A percentile compares a stretch with the other conserved stretches of the same genome.
phyloP scores from a whole-genome alignment of 495 filamentous ascomycete species.

The Xylaria flabelliformis region DNA sequence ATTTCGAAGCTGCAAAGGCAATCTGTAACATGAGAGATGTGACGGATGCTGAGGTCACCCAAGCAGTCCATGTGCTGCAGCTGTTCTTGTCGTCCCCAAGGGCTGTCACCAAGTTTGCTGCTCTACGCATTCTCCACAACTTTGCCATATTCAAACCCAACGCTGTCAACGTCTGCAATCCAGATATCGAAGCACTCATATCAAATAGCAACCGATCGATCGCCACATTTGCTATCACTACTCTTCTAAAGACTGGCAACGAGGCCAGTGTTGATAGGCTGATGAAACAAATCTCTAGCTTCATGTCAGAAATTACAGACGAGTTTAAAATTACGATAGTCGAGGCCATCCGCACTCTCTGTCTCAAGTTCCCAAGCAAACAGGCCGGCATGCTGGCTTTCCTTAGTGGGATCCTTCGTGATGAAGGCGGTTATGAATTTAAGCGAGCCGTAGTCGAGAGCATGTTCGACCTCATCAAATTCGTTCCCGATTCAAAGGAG shows the following conservation, averaged over 20 bases:
- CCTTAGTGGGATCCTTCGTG: constrained; percentile 90
- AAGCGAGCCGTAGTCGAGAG: constrained; percentile 97
- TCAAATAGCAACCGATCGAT: constrained; percentile 97
- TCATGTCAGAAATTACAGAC: constrained; percentile 98
- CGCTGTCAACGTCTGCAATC: constrained; percentile 91
- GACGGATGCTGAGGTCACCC: constrained; percentile 86
- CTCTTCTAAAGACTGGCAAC: constrained; percentile 96
- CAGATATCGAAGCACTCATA: constrained; percentile 94
- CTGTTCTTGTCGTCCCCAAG: constrained; percentile 96
- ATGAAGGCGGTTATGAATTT: constrained; percentile 98
- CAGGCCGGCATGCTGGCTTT: constrained; percentile 98
- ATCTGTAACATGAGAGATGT: constrained; percentile 95
- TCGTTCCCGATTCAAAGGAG: constrained; percentile 96
- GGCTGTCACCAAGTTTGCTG: constrained; percentile 96
- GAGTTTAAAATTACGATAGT: constrained; percentile 99
- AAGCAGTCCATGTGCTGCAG: constrained; percentile 93
- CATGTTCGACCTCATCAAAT: constrained; percentile 99
- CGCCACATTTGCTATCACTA: constrained; percentile 97
- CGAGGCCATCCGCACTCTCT: constrained; percentile 94
- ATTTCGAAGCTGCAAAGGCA: constrained; percentile 98
- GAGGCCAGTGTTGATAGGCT: constrained; percentile 95
- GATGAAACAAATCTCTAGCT: constrained; percentile 97
- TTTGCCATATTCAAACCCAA: constrained; percentile 95
- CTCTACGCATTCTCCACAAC: constrained; percentile 94
- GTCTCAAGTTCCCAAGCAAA: constrained; percentile 97